These are phyloP conservation scores for Postia placenta DNA, from an alignment of 768 basidiomycete species.

Conservation along the genomic window DNA sequence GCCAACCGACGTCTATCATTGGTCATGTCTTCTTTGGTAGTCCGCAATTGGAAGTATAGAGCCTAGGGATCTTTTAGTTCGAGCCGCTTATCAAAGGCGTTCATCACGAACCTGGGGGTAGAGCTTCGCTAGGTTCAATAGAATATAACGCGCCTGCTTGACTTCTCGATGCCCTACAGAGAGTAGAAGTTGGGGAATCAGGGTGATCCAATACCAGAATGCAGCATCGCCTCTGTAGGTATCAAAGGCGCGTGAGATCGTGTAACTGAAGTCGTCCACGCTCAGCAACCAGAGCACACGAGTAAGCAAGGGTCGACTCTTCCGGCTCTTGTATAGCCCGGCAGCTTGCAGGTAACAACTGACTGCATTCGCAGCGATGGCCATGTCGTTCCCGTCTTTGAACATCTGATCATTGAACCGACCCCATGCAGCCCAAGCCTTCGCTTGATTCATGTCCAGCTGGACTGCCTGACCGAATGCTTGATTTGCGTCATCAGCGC, in stretches of 20 bases:
- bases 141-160: conserved; percentile 84
- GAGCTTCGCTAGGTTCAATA: conserved; percentile 83
- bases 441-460: conserved; percentile 89
- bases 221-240: conserved; percentile 95
- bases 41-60: conserved; percentile 91
- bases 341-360: conserved; percentile 98
- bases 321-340: conserved; percentile 89
- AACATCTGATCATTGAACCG: conserved; percentile 90
- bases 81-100: neutral
- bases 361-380: conserved; percentile 84
- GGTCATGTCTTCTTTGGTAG: conserved; percentile 66
- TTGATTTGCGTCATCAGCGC: conserved; percentile 82
- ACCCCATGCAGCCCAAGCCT: conserved; percentile 99
- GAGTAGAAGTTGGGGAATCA: conserved; percentile 89
- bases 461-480: conserved; percentile 96
- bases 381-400: conserved; percentile 71
- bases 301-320: conserved; percentile 85
- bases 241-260: conserved; percentile 80
- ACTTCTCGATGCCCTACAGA: conserved; percentile 90
- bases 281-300: conserved; percentile 96
- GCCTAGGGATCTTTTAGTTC: conserved; percentile 44
- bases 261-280: conserved; percentile 72
- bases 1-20: conserved; percentile 37
- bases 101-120: conserved; percentile 75
- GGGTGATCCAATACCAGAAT: conserved; percentile 98